Conservation (phyloP, 2,329 filamentous ascomycete genomes). For the Fusarium sp. region DNA sequence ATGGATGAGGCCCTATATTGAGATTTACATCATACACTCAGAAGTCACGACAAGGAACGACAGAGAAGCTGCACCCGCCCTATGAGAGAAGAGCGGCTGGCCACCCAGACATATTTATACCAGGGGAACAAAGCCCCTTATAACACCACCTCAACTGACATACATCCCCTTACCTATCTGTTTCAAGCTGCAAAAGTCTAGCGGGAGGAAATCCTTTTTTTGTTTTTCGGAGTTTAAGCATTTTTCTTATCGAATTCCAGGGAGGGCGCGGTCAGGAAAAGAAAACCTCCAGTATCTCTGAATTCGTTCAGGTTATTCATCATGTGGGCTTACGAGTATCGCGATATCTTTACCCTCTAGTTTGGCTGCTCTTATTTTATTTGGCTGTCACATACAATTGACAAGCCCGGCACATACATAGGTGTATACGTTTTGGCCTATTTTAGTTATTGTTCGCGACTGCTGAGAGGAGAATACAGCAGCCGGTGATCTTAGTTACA, state of each 20-base stretch:
- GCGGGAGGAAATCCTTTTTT: constrained; percentile 25
- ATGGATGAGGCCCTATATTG: constrained; percentile 18
- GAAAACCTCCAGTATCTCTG: constrained; percentile 9
- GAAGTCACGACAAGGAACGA: neutral
- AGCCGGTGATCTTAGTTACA: neutral
- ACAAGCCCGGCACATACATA: constrained; percentile 12
- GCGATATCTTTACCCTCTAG: neutral
- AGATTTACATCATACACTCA: neutral
- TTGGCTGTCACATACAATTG: constrained; percentile 6
- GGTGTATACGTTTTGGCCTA: constrained; percentile 28
- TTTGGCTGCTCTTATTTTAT: neutral
- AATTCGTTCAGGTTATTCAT: constrained; percentile 7
- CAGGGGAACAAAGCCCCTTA: neutral
- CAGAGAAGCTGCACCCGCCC: neutral
- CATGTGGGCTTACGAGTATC: neutral
- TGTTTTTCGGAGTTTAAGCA: constrained; percentile 21
- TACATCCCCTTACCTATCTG: constrained; percentile 9
- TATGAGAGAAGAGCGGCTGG: constrained; percentile 2
- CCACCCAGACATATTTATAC: neutral
- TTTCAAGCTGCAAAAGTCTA: constrained; percentile 30
- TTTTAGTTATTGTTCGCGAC: neutral
- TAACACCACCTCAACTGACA: neutral
- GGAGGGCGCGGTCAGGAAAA: constrained; percentile 21
- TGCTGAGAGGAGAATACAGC: neutral
- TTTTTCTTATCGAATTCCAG: constrained; percentile 9